Evolutionary conservation across 202 grass and related monocot genomes (phyloP).

Genomic region (Digitaria exilis): DNA sequence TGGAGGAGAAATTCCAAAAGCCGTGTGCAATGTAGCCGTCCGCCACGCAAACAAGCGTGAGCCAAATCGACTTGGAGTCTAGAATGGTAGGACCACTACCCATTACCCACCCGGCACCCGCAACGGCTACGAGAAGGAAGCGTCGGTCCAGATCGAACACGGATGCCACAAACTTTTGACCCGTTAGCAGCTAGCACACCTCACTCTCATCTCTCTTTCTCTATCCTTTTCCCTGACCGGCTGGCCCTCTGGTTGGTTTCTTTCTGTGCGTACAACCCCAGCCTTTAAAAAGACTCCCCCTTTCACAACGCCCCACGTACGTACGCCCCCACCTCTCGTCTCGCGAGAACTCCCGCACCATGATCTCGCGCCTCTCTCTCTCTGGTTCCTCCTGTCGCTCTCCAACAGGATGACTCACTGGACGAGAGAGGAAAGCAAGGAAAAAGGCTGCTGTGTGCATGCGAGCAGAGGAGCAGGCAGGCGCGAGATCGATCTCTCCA

Average conservation of each 20-base stretch:
- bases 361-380: background rate
- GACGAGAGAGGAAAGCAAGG: background rate
- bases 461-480: background rate
- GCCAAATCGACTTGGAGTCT: too few relatives aligned
- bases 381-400: background rate
- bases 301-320: constrained; percentile 29
- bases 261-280: constrained; percentile 35
- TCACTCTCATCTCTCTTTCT: too few relatives aligned
- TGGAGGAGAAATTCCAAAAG: too few relatives aligned
- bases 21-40: too few relatives aligned
- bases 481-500: too few relatives aligned
- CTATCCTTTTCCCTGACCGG: too few relatives aligned
- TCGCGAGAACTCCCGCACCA: background rate
- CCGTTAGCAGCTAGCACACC: background rate
- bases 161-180: constrained; percentile 42
- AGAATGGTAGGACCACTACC: too few relatives aligned
- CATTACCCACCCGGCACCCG: too few relatives aligned
- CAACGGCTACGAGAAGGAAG: too few relatives aligned
- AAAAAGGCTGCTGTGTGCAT: too few relatives aligned
- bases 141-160: too few relatives aligned
- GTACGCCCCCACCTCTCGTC: background rate
- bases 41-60: too few relatives aligned
- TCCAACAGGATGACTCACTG: fast-evolving
- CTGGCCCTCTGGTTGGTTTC: background rate
- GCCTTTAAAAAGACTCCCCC: constrained; percentile 38